Evolutionary conservation across 805 yeast genomes (phyloP).

Genomic region (Lachancea dasiensis): DNA sequence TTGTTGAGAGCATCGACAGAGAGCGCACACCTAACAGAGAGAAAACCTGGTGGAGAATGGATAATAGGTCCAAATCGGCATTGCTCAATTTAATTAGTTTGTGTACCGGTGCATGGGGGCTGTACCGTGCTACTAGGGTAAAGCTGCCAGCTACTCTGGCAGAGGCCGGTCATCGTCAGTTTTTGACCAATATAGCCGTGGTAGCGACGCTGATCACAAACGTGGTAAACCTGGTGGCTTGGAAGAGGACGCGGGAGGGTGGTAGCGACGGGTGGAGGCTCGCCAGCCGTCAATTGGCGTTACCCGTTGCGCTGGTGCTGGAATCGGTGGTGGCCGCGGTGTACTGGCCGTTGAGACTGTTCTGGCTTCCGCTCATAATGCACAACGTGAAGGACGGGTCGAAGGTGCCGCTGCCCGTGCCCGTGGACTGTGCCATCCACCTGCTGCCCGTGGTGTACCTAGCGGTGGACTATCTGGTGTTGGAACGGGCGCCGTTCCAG

Average conservation of each 20-base stretch:
- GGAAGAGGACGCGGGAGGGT: background rate
- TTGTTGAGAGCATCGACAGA: too few species aligned
- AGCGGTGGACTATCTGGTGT: conserved; percentile 47
- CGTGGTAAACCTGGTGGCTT: conserved; percentile 34
- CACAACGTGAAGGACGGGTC: conserved; percentile 24
- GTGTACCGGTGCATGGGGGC: conserved; percentile 24
- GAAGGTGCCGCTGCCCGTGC: conserved; percentile 39
- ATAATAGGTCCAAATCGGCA: conserved; percentile 10
- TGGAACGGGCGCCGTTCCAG: conserved; percentile 42
- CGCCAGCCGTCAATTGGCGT: conserved; percentile 21
- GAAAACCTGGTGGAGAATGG: too few species aligned
- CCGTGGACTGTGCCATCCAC: conserved; percentile 54
- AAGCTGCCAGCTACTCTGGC: conserved; percentile 44
- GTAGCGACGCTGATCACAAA: conserved; percentile 41
- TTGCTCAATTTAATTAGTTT: conserved; percentile 19
- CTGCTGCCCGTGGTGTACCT: conserved; percentile 51
- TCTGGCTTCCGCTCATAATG: conserved; percentile 45
- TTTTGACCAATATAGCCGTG: conserved; percentile 62
- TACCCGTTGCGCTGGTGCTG: conserved; percentile 50
- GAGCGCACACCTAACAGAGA: too few species aligned
- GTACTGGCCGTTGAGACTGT: conserved; percentile 64
- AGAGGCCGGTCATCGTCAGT: conserved; percentile 64
- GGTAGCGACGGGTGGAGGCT: too few species aligned
- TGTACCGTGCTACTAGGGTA: conserved; percentile 22
- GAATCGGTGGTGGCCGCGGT: conserved; percentile 57